Base-by-base conservation (phyloP, 1,284 basidiomycete species). In the Sporisorium exsertum region DNA sequence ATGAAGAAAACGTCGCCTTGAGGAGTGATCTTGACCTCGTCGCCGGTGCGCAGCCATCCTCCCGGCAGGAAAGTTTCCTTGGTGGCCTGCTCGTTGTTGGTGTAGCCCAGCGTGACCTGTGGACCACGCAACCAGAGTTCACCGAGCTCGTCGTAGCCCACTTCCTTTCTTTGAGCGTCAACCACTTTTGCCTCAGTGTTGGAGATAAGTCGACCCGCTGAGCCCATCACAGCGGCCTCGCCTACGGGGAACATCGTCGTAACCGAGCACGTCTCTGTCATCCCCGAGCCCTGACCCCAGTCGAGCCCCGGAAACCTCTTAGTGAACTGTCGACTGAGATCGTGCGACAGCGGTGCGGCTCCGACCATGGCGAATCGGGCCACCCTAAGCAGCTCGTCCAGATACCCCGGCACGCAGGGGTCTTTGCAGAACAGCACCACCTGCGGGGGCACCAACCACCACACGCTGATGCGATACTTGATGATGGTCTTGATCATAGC, bases 11-110 rank as follows among this genome's bases (percentile, higher is more conserved):
- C 61, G 26, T 82, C 78, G n/a, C 86, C 83, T 35, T 83, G 71
- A n/a, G 80, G 83, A 63, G 81, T 82, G 64, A 86, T 79, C 72
- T 86, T 86, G 74, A 86, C 81, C 46, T 86, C 84, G 57, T 86
- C 86, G 61, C 86, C 86, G 37, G 72, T 76, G 2, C 82, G 76
- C 24, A 84, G 61, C 43, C 59, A 64, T 0, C 80, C 74, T 33
- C 74, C 81, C 16, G 65, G 43, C 8, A 82, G 40, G 59, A 76
- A 85, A 54, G 79, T 80, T 18, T 83, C 81, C n/a, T 61, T 70
- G 4, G 82, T 85, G 43, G 83, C 82, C 32, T 66, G 78, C 2
- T 67, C 66, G 55, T 84, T 82, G 61, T 79, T 79, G 13, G 84
- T 78, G 45, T 85, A 85, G 2, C 80, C 80, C 15, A 76, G 68